Percentiles rank a stretch among this genome's conserved stretches.
Evolutionary conservation across 2,329 filamentous ascomycete species (phyloP).

Genomic region (Hypomyces perniciosus): DNA sequence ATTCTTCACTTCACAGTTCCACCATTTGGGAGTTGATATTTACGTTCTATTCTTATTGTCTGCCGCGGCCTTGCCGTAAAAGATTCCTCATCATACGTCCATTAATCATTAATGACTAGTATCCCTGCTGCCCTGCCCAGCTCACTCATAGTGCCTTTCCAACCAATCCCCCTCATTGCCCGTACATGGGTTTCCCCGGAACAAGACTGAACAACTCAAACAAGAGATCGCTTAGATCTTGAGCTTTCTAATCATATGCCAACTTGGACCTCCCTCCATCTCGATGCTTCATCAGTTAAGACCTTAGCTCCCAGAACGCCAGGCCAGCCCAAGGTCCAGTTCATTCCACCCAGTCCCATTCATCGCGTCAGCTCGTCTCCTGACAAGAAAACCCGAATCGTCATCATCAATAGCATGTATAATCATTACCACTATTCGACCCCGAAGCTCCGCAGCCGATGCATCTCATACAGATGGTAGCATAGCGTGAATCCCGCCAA

Average conservation of each 20-base stretch:
- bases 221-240: background rate
- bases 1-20: too few relatives aligned
- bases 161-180: slow-evolving; percentile 1
- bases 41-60: slow-evolving; percentile 5
- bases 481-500: slow-evolving; percentile 33
- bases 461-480: slow-evolving; percentile 28
- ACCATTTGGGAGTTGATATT: background rate
- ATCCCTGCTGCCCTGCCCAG: slow-evolving; percentile 2
- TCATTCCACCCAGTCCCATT: slow-evolving; percentile 1
- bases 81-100: slow-evolving; percentile 5
- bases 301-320: slow-evolving; percentile 11
- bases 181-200: background rate
- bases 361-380: slow-evolving; percentile 4
- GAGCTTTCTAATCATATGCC: background rate
- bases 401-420: slow-evolving; percentile 13
- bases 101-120: slow-evolving; percentile 12
- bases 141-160: slow-evolving; percentile 1
- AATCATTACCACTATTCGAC: slow-evolving; percentile 9
- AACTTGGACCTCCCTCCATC: background rate
- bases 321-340: slow-evolving; percentile 4
- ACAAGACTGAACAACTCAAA: background rate
- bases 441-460: slow-evolving; percentile 21
- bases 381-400: slow-evolving; percentile 4
- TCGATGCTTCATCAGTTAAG: slow-evolving; percentile 7
- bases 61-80: too few relatives aligned